These are phyloP conservation scores for Termitomyces sp. DNA, from an alignment of 768 basidiomycete species.

Conservation along the genomic window DNA sequence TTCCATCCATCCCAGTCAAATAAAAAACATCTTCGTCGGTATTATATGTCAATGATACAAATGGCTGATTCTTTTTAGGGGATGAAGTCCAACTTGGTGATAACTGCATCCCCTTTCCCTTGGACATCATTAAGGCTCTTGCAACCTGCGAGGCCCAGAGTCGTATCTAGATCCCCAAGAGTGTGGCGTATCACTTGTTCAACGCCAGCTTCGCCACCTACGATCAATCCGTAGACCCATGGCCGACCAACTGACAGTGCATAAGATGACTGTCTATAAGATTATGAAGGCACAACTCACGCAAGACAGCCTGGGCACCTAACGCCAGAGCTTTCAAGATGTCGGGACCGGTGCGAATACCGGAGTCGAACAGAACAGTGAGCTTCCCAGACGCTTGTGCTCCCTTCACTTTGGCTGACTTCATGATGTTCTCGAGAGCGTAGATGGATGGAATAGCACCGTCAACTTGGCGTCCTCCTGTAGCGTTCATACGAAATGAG, in stretches of 20 bases:
- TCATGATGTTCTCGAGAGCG: conserved; percentile 66
- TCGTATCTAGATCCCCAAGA: conserved; percentile 65
- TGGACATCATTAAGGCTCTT: conserved; percentile 57
- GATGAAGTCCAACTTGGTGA: conserved; percentile 39
- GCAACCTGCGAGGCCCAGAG: conserved; percentile 62
- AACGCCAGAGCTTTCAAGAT: conserved; percentile 83
- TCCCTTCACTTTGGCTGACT: conserved; percentile 52
- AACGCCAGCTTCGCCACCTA: conserved; percentile 71
- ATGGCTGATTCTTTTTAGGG: conserved; percentile 4
- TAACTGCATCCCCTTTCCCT: conserved; percentile 51
- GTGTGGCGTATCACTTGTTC: conserved; percentile 69
- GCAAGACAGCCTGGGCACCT: conserved; percentile 78
- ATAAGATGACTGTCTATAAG: conserved; percentile 3
- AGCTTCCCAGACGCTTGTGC: conserved; percentile 61
- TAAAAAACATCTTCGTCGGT: background rate
- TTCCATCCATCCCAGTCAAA: background rate
- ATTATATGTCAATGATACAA: background rate
- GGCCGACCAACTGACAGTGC: conserved; percentile 60
- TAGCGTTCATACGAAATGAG: background rate
- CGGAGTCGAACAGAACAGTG: conserved; percentile 75
- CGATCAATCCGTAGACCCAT: conserved; percentile 67
- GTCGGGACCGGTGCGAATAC: conserved; percentile 81
- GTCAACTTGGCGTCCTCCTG: conserved; percentile 75
- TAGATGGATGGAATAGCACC: conserved; percentile 73
- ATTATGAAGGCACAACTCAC: conserved; percentile 37